These are phyloP conservation scores for Chrysopogon serrulatus DNA, from an alignment of 176 grass and related monocot genomes.

Conservation along the genomic window DNA sequence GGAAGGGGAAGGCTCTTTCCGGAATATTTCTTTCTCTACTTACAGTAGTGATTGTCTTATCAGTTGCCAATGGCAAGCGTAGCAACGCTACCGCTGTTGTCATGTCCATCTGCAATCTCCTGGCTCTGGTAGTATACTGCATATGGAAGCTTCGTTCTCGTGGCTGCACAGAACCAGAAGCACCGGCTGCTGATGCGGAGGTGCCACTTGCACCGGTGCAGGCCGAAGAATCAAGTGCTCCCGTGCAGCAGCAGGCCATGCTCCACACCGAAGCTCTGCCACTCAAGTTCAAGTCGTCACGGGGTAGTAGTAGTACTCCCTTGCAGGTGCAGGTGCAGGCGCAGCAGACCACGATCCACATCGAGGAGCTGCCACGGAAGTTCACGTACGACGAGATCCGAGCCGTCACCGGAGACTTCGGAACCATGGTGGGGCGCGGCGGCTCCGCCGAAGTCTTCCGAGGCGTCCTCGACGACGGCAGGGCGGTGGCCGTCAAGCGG, in stretches of 20 bases:
- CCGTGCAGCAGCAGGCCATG: neutral
- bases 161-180: neutral
- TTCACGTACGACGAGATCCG: conserved; percentile 6
- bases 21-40: neutral
- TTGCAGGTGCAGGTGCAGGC: too few relatives aligned
- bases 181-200: neutral
- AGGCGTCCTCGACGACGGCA: conserved; percentile 45
- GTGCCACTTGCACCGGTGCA: neutral
- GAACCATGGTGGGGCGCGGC: conserved; percentile 32
- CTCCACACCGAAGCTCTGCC: too few relatives aligned
- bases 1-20: neutral
- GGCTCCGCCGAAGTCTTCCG: conserved; percentile 49
- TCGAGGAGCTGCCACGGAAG: conserved; percentile 6
- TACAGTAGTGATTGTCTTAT: neutral
- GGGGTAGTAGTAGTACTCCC: too few relatives aligned
- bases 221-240: neutral
- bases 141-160: neutral
- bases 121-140: neutral
- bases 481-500: conserved; percentile 43
- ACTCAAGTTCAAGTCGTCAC: too few relatives aligned
- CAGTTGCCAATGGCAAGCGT: neutral
- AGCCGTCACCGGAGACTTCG: conserved; percentile 27
- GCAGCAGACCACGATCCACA: neutral
- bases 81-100: neutral
- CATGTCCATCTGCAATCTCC: neutral